Conservation (phyloP, 257 asterid genomes). For the Solanum gandarillasii region DNA sequence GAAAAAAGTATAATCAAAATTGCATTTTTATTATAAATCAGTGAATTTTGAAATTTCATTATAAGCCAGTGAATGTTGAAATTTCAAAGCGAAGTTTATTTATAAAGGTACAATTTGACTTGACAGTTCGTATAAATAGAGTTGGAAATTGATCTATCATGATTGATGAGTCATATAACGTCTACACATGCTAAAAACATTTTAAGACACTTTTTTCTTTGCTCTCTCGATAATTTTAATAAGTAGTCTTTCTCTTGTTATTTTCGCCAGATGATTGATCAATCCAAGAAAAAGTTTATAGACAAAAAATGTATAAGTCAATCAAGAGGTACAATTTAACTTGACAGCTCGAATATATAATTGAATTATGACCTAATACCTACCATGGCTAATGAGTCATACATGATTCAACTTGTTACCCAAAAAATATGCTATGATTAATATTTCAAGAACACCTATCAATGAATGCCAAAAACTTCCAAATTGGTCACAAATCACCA, state of each 20-base stretch:
- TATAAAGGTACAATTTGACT: background rate
- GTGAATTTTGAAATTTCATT: background rate
- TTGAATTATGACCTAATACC: background rate
- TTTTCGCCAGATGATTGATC: too few species aligned
- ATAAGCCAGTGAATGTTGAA: background rate
- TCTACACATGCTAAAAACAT: background rate
- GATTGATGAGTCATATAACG: accelerated
- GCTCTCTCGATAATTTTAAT: background rate
- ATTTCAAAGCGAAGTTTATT: background rate
- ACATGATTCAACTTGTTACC: background rate
- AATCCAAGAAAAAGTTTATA: too few species aligned
- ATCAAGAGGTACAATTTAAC: background rate
- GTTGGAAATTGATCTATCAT: background rate
- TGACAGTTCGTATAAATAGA: background rate
- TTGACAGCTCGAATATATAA: background rate
- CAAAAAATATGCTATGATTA: background rate
- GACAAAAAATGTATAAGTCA: too few species aligned
- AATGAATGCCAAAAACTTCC: background rate
- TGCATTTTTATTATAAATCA: background rate
- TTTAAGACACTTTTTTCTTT: background rate
- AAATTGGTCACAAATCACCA: background rate
- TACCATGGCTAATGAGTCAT: background rate
- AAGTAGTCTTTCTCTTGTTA: background rate
- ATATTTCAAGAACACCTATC: background rate
- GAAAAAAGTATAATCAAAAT: background rate